A percentile compares a stretch with the other conserved stretches of the same genome.
Evolutionary conservation across 805 yeast species (phyloP).

Genomic region (Yarrowia phangngaensis): DNA sequence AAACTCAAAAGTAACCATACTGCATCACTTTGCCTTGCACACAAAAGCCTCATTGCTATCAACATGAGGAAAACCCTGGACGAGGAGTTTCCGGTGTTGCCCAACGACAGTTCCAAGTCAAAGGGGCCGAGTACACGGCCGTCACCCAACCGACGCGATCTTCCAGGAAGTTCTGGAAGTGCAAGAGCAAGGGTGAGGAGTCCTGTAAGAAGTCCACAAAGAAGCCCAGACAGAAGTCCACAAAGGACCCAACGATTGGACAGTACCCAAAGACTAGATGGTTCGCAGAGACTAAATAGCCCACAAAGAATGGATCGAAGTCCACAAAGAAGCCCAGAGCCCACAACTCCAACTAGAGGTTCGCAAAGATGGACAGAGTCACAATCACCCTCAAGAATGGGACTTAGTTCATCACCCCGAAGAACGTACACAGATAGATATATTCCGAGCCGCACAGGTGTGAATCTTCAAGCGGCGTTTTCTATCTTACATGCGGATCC

Average conservation of each 20-base stretch:
- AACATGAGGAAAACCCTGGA: conserved; percentile 19
- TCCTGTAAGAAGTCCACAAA: not conserved
- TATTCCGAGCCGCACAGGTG: conserved; percentile 82
- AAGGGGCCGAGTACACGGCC: too few species aligned
- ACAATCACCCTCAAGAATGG: conserved; percentile 12
- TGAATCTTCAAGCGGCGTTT: conserved; percentile 83
- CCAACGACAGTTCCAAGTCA: too few species aligned
- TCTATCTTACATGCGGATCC: conserved; percentile 49
- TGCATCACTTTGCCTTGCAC: too few species aligned
- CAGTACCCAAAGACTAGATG: too few species aligned
- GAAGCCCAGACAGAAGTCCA: not conserved
- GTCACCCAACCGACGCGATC: conserved; percentile 6
- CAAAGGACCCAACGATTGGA: too few species aligned
- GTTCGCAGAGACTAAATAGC: too few species aligned
- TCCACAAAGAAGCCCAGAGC: too few species aligned
- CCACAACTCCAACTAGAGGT: conserved; percentile 3
- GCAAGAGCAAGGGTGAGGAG: too few species aligned
- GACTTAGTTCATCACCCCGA: not conserved
- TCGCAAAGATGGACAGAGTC: conserved; percentile 1
- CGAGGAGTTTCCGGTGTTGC: conserved; percentile 22
- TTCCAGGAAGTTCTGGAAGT: conserved; percentile 13
- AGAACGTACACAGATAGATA: conserved; percentile 70
- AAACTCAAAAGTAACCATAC: too few species aligned
- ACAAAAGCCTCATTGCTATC: not conserved
- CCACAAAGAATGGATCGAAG: too few species aligned